These are phyloP conservation scores for Jasminum sambac DNA, from an alignment of 257 asterid genomes.

Conservation along the genomic window DNA sequence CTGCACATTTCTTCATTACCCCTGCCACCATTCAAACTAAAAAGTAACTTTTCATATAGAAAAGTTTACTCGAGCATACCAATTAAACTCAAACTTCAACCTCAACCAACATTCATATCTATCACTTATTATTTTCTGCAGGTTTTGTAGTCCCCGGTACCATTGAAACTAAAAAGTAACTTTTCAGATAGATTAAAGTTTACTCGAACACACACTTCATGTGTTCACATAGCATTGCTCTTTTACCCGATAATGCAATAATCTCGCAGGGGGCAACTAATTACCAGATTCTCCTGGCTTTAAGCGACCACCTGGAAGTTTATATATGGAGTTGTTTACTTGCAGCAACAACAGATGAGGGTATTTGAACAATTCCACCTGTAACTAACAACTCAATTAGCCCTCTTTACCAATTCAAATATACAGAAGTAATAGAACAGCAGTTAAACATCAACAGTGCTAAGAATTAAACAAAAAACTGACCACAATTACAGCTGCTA, in stretches of 20 bases:
- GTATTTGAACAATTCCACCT: conserved; percentile 88
- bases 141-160: no score
- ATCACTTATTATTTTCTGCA: no score
- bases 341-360: conserved; percentile 85
- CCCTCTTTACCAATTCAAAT: neutral
- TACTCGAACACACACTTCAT: no score
- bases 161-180: no score
- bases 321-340: conserved; percentile 59
- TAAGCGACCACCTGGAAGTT: conserved; percentile 87
- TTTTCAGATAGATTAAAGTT: no score
- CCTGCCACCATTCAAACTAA: no score
- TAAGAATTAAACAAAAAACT: conserved; percentile 21
- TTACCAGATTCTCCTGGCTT: conserved; percentile 93
- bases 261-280: conserved; percentile 19
- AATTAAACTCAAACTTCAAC: no score
- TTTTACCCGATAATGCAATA: neutral
- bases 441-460: neutral
- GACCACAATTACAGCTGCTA: conserved; percentile 84
- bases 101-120: no score
- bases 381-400: conserved; percentile 16
- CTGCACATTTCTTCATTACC: no score
- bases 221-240: no score
- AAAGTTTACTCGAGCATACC: no score
- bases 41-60: no score
- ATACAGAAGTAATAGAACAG: neutral